These are phyloP conservation scores for Hirschioporus abietinus DNA, from an alignment of 768 basidiomycete species.

Conservation along the genomic window DNA sequence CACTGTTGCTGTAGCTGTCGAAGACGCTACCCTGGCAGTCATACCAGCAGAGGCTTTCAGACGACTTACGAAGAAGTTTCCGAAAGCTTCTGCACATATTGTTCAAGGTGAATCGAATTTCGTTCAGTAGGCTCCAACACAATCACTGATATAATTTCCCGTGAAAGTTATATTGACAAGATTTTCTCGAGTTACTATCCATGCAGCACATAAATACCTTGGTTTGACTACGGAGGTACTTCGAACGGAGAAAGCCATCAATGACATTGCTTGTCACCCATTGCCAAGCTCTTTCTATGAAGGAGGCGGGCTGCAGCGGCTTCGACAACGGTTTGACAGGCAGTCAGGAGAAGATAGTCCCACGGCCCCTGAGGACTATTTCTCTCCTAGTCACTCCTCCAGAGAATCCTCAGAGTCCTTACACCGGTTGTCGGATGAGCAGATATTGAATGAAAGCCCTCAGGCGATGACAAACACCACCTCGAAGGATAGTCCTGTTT, in stretches of 20 bases:
- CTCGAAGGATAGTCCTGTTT: conserved; percentile 11
- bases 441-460: neutral
- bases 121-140: neutral
- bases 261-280: conserved; percentile 94
- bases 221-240: conserved; percentile 94
- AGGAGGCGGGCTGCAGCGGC: conserved; percentile 81
- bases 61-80: conserved; percentile 90
- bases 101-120: conserved; percentile 63
- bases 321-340: conserved; percentile 86
- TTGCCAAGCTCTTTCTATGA: conserved; percentile 89
- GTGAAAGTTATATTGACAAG: conserved; percentile 83
- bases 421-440: neutral
- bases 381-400: conserved; percentile 25
- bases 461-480: conserved; percentile 9
- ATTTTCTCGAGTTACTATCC: conserved; percentile 96
- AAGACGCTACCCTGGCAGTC: conserved; percentile 95
- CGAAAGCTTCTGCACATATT: conserved; percentile 94
- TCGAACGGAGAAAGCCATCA: conserved; percentile 94
- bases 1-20: conserved; percentile 86
- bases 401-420: neutral
- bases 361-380: conserved; percentile 50
- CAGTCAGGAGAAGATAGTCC: conserved; percentile 34
- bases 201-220: conserved; percentile 93
- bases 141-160: neutral
- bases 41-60: conserved; percentile 98